Base-by-base conservation (phyloP, 2,329 filamentous ascomycete genomes). In the Elsinoe fawcettii region DNA sequence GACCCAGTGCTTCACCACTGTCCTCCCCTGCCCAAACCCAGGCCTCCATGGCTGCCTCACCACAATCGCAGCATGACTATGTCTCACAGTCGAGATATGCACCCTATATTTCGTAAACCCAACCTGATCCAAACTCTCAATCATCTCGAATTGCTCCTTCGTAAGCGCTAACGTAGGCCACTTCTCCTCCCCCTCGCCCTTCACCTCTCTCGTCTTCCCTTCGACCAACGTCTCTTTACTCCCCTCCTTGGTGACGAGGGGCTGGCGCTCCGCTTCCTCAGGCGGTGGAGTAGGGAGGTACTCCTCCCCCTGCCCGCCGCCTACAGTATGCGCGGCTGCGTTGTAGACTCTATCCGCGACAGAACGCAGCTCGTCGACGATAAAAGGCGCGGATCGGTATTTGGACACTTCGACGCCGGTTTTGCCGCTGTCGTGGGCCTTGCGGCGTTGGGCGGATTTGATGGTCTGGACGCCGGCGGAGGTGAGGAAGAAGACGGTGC, bases 21-120 rank as follows among this genome's bases (percentile, higher is more conserved):
- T 69, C 66, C 80, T 82, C 0, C 92, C 92, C 71, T 97, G 91
- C 1, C 80, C 76, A 64, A 90, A 95, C 0, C 71, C 74, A 54
- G 79, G 74, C 67, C 82, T 84, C 37, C 86, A 81, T 58, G 70
- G 70, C 60, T 77, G 81, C 36, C 92, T 81, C 34, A 95, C 84
- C 61, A 97, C 88, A 49, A 97, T 95, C 2, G 91, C 91, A 0
- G 91, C 92, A 70, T 97, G 92, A 59, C 82, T 88, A 68, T 96
- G 89, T n/a, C 78, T 74, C 56, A 83, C 79, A 5, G 90, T 87
- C 62, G 87, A 86, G 37, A 93, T 91, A 72, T 86, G 85, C 2
- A 91, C 80, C 0, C 79, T 78, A 62, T 78, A 81, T 63, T 82
- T 84, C 43, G 72, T 75, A 66, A 82, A 80, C 2, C 80, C 80